Percentiles rank a stretch among this genome's conserved stretches.
phyloP scores from a whole-genome alignment of 805 yeast genomes.

The Wickerhamomyces pijperi region DNA sequence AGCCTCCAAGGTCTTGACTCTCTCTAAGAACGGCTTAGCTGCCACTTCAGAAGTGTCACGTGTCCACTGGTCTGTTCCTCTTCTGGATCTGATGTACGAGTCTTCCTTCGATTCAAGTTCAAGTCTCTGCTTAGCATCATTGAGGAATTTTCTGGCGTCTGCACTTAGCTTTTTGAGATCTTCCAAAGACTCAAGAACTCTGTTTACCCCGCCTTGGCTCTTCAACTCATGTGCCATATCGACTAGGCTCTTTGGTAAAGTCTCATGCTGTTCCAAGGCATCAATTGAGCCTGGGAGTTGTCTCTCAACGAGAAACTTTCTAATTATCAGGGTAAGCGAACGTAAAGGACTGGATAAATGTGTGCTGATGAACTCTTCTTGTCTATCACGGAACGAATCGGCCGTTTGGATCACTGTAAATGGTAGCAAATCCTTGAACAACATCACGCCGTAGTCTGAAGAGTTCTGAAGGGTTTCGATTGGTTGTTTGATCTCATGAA shows the following conservation, averaged over 20 bases:
- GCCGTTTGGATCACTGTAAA: slow-evolving; percentile 53
- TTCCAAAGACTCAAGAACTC: slow-evolving; percentile 28
- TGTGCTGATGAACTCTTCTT: slow-evolving; percentile 36
- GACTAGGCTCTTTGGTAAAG: slow-evolving; percentile 45
- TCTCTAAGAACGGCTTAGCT: slow-evolving; percentile 26
- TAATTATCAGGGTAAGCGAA: slow-evolving; percentile 33
- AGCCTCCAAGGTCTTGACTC: slow-evolving; percentile 31
- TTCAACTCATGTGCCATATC: slow-evolving; percentile 44
- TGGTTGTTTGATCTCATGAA: slow-evolving; percentile 26
- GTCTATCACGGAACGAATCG: slow-evolving; percentile 57
- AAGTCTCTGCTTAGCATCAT: slow-evolving; percentile 35
- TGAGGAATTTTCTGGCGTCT: slow-evolving; percentile 30
- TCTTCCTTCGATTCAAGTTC: slow-evolving; percentile 46
- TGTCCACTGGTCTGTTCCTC: slow-evolving; percentile 47
- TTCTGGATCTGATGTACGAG: slow-evolving; percentile 32
- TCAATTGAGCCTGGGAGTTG: slow-evolving; percentile 57
- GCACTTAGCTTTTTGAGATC: slow-evolving; percentile 34
- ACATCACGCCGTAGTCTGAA: slow-evolving; percentile 16
- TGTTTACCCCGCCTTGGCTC: slow-evolving; percentile 38
- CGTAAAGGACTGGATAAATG: slow-evolving; percentile 37
- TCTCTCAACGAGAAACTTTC: slow-evolving; percentile 31
- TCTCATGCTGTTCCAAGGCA: slow-evolving; percentile 39
- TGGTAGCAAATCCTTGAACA: slow-evolving; percentile 62
- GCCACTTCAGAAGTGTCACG: slow-evolving; percentile 36
- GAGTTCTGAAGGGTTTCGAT: slow-evolving; percentile 11